A percentile compares a stretch with the other conserved stretches of the same genome.
Conservation (phyloP, 2,329 filamentous ascomycete genomes). For the Chaetothyriales sp. region DNA sequence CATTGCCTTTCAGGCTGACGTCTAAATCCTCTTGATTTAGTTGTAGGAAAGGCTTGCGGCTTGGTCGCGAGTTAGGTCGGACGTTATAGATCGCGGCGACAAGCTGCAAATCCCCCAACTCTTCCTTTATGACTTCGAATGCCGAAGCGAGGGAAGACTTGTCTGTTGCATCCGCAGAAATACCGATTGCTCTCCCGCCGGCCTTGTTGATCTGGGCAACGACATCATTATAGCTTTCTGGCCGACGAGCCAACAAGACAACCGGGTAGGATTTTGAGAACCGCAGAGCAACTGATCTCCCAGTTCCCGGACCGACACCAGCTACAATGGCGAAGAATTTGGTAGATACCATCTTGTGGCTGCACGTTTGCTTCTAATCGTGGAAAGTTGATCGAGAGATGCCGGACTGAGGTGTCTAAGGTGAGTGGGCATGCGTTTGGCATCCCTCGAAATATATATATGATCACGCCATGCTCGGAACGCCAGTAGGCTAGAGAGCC, state of each 20-base stretch:
- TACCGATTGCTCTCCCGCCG: conserved; percentile 58
- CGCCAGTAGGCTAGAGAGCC: too few species aligned
- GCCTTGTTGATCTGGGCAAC: conserved; percentile 53
- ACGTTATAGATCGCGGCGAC: conserved; percentile 41
- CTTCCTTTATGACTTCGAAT: conserved; percentile 31
- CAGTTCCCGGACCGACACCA: conserved; percentile 32
- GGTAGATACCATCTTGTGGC: not conserved
- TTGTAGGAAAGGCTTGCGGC: conserved; percentile 21
- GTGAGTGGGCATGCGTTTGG: too few species aligned
- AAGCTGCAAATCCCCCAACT: conserved; percentile 24
- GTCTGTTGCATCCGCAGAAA: conserved; percentile 52
- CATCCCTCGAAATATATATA: not conserved
- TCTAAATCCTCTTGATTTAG: conserved; percentile 15
- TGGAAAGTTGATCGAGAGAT: too few species aligned
- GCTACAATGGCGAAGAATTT: conserved; percentile 29
- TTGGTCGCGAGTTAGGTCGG: conserved; percentile 8
- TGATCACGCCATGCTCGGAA: too few species aligned
- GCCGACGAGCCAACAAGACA: conserved; percentile 57
- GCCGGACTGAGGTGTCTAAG: too few species aligned
- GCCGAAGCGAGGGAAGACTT: conserved; percentile 33
- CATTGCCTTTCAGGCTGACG: conserved; percentile 10
- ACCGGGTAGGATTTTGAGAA: conserved; percentile 57
- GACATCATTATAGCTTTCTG: conserved; percentile 51
- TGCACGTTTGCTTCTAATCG: not conserved
- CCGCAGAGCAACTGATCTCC: conserved; percentile 33